These are phyloP conservation scores for Saccharomyces jurei DNA, from an alignment of 805 yeast genomes.

Conservation along the genomic window DNA sequence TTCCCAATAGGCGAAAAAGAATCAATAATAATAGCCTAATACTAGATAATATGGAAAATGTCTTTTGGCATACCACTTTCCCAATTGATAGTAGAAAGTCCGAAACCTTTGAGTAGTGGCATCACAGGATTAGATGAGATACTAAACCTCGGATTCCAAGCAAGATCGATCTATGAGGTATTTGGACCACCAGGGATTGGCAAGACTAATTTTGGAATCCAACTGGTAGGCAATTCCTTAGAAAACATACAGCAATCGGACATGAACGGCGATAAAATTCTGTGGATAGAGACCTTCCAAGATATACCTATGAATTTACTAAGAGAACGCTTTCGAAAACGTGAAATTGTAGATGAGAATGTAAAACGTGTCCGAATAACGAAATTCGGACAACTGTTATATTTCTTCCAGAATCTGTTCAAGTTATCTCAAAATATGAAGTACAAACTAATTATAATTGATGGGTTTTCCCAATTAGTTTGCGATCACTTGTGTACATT, in stretches of 20 bases:
- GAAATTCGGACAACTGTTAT: constrained; percentile 21
- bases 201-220: constrained; percentile 21
- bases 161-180: constrained; percentile 26
- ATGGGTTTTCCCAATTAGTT: constrained; percentile 28
- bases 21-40: not conserved
- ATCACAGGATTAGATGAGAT: constrained; percentile 16
- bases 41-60: constrained; percentile 10
- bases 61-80: constrained; percentile 29
- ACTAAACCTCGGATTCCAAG: constrained; percentile 22
- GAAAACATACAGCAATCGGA: not conserved
- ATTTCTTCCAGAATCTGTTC: constrained; percentile 16
- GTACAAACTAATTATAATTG: constrained; percentile 22
- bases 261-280: constrained; percentile 9
- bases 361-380: constrained; percentile 10
- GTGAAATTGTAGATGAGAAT: not conserved
- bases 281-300: constrained; percentile 27
- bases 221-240: constrained; percentile 9
- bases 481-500: constrained; percentile 16
- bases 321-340: not conserved
- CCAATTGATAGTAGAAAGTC: constrained; percentile 22
- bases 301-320: constrained; percentile 4
- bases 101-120: constrained; percentile 20
- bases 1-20: not conserved
- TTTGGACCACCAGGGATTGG: constrained; percentile 31
- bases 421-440: not conserved